Base-by-base conservation (phyloP, 1,284 basidiomycete genomes). In the Malassezia psittaci region DNA sequence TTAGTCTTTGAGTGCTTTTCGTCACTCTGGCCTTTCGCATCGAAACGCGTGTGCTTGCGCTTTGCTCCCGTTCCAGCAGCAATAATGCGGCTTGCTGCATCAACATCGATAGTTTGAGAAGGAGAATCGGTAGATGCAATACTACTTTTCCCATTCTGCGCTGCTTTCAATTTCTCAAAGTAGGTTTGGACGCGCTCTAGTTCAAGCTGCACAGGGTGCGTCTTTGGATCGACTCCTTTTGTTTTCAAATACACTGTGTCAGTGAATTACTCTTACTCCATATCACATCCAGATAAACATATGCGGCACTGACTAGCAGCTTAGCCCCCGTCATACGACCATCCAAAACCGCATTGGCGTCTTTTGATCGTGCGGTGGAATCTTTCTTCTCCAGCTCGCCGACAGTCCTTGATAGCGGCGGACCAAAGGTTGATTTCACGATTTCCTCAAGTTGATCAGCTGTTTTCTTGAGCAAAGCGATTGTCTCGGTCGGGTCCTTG, bases 161-260 rank as follows among this genome's bases (percentile, higher is more conserved):
- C 37, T 39, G 50, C 34, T 19, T 51, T 57, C 6, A 57, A 36
- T 37, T 57, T 57, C 24, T 32, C n/a, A 41, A 57, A 57, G 24
- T 57, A 57, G 2, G 55, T 33, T 1, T 57, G 55, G 4, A 57
- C 55, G 5, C 55, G 55, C 44, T 48, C 50, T 12, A 57, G 46
- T 32, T 57, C 51, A 8, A 15, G 13, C 21, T 57, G 55, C 5
- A 52, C 55, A 1, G 55, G 55, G 19, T 57, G 55, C n/a, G 50
- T 43, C 18, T 21, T 48, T 0, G 55, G 55, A 39, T 57, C 55
- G 4, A 57, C 40, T 2, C 55, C 55, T n/a, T 48, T 42, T 1
- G 32, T 45, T 19, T 52, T 52, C 13, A 57, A 33, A 32, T 57
- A 52, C 55, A 57, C 48, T 49, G 36, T 16, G 48, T 49, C 8